These are phyloP conservation scores for Acorus gramineus DNA, from an alignment of 106 monocot genomes.

Conservation along the genomic window DNA sequence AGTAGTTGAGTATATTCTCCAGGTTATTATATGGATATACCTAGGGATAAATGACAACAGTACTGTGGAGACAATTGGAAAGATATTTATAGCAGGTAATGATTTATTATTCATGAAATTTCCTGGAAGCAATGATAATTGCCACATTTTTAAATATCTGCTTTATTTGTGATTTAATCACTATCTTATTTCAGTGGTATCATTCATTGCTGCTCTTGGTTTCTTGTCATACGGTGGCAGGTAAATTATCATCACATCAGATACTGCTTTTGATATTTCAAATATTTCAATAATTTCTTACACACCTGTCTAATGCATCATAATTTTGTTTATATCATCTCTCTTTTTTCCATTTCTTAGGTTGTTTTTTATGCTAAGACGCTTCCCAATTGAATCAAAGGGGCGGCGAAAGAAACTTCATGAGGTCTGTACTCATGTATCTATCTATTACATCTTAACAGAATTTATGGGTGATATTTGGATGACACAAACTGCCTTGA, in stretches of 20 bases:
- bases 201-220: constrained; percentile 14
- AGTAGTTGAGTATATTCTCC: too few relatives aligned
- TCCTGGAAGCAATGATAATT: too few relatives aligned
- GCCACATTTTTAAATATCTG: too few relatives aligned
- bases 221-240: constrained; percentile 16
- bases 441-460: not conserved
- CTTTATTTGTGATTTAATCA: not conserved
- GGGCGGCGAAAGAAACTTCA: constrained; percentile 17
- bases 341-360: not conserved
- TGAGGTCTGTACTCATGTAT: constrained; percentile 7
- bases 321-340: not conserved
- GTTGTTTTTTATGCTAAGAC: constrained; percentile 13
- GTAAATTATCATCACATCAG: not conserved
- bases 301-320: too few relatives aligned
- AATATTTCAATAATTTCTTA: not conserved
- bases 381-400: constrained; percentile 18
- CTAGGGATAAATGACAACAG: constrained; percentile 10
- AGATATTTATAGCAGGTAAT: constrained; percentile 13
- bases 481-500: not conserved
- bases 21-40: constrained; percentile 18
- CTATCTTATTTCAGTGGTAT: constrained; percentile 10
- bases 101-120: not conserved
- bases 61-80: constrained; percentile 8
- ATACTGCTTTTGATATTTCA: too few relatives aligned
- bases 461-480: not conserved